phyloP scores from a whole-genome alignment of 371 early-diverging fungal species.

The Rhizomucor pusillus region DNA sequence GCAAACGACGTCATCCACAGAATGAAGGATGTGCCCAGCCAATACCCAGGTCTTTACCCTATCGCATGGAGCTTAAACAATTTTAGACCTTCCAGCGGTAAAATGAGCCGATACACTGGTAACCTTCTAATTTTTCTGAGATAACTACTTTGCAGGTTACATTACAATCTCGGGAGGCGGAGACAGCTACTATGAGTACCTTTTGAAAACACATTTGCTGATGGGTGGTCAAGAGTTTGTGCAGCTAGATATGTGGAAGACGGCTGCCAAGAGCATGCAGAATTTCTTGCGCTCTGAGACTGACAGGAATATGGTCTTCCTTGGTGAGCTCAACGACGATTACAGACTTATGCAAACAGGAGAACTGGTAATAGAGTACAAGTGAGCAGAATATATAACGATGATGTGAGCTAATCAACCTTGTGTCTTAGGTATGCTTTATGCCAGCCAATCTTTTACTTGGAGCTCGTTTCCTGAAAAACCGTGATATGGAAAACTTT shows the following conservation, averaged over 20 bases:
- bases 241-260: conserved; percentile 28
- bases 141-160: conserved; percentile 25
- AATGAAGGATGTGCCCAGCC: conserved; percentile 22
- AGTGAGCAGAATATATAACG: not conserved
- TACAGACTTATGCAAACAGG: conserved; percentile 17
- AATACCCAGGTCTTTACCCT: conserved; percentile 58
- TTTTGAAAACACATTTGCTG: conserved; percentile 68
- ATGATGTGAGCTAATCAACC: not conserved
- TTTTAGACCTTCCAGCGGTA: conserved; percentile 27
- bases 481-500: conserved; percentile 14
- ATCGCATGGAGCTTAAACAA: conserved; percentile 22
- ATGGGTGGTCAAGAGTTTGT: conserved; percentile 41
- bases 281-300: conserved; percentile 33
- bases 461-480: conserved; percentile 24
- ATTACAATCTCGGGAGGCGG: conserved; percentile 60
- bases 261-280: conserved; percentile 37
- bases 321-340: conserved; percentile 24
- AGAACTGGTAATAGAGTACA: conserved; percentile 24
- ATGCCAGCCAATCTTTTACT: conserved; percentile 40
- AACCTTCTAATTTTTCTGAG: too few relatives aligned
- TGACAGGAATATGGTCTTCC: conserved; percentile 16
- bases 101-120: too few relatives aligned
- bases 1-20: conserved; percentile 50
- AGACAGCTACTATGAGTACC: conserved; percentile 88
- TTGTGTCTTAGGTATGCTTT: conserved; percentile 31